Evolutionary conservation across 1,284 basidiomycete genomes (phyloP).

Genomic region (Naganishia sp.): DNA sequence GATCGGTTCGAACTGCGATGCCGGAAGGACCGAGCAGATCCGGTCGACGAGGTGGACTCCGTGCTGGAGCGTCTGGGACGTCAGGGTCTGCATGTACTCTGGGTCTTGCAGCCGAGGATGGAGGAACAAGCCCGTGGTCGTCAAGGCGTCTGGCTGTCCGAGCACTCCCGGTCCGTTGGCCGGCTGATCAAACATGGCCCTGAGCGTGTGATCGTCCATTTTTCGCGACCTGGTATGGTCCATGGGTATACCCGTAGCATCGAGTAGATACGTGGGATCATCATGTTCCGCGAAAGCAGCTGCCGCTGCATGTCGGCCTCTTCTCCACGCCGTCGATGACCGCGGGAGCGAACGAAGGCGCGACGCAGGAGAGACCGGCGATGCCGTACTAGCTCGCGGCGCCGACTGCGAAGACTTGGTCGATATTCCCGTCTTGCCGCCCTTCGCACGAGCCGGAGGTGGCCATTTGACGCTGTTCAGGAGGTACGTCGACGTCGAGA

Average conservation of each 20-base stretch:
- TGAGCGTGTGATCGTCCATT: constrained; percentile 27
- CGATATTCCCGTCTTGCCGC: neutral
- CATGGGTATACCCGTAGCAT: neutral
- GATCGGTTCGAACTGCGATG: constrained; percentile 35
- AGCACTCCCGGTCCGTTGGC: neutral
- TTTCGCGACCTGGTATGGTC: constrained; percentile 3
- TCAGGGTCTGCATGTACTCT: constrained; percentile 42
- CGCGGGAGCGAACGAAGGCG: constrained; percentile 1
- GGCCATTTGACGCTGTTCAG: constrained; percentile 8
- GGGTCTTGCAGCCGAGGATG: constrained; percentile 46
- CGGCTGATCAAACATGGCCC: constrained; percentile 31
- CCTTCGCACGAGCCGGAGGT: neutral
- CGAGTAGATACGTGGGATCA: neutral
- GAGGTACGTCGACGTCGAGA: constrained; percentile 8
- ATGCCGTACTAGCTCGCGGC: constrained; percentile 6
- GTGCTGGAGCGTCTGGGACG: constrained; percentile 47
- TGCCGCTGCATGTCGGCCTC: constrained; percentile 21
- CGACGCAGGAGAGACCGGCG: constrained; percentile 9
- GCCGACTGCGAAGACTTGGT: constrained; percentile 3
- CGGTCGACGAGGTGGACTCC: constrained; percentile 53
- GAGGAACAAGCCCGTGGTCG: constrained; percentile 47
- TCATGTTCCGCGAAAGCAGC: constrained; percentile 12
- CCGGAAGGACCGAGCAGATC: constrained; percentile 47
- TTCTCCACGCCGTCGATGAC: constrained; percentile 29
- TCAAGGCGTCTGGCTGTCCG: constrained; percentile 7